Conservation (phyloP, 495 filamentous ascomycete genomes). For the Glarea lozoyensis region DNA sequence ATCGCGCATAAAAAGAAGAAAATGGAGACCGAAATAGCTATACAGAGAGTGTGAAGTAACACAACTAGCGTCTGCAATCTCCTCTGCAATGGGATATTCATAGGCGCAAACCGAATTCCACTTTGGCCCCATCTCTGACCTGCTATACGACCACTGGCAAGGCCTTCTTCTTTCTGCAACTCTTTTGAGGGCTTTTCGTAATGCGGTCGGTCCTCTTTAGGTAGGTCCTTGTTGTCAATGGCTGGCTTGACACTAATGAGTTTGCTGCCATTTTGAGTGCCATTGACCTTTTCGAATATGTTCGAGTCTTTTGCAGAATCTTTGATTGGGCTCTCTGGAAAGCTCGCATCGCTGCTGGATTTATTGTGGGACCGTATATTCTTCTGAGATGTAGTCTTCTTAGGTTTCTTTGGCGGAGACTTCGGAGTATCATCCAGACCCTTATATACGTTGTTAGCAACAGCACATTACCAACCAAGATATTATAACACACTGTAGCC, state of each 20-base stretch:
- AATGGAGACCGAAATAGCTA: constrained; percentile 61
- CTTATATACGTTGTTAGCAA: too few relatives aligned
- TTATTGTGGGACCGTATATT: too few relatives aligned
- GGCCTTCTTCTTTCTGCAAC: constrained; percentile 8
- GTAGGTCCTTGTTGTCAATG: too few relatives aligned
- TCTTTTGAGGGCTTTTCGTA: not conserved
- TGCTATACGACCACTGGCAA: constrained; percentile 18
- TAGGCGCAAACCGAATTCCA: constrained; percentile 68
- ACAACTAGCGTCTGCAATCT: constrained; percentile 84
- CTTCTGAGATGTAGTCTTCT: too few relatives aligned
- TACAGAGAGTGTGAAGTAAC: constrained; percentile 74
- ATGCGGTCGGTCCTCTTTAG: too few relatives aligned
- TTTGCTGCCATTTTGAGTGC: too few relatives aligned
- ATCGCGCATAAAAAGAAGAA: constrained; percentile 92
- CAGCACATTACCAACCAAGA: not conserved
- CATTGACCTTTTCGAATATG: too few relatives aligned
- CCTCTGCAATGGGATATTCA: constrained; percentile 76
- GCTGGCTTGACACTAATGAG: too few relatives aligned
- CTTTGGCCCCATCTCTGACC: constrained; percentile 21
- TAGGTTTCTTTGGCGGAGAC: constrained; percentile 12
- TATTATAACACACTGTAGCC: not conserved
- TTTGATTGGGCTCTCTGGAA: too few relatives aligned
- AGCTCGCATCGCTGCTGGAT: too few relatives aligned
- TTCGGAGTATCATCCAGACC: constrained; percentile 18
- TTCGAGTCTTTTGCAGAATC: too few relatives aligned